Base-by-base conservation (phyloP, 805 yeast genomes). In the Yarrowia sp. region DNA sequence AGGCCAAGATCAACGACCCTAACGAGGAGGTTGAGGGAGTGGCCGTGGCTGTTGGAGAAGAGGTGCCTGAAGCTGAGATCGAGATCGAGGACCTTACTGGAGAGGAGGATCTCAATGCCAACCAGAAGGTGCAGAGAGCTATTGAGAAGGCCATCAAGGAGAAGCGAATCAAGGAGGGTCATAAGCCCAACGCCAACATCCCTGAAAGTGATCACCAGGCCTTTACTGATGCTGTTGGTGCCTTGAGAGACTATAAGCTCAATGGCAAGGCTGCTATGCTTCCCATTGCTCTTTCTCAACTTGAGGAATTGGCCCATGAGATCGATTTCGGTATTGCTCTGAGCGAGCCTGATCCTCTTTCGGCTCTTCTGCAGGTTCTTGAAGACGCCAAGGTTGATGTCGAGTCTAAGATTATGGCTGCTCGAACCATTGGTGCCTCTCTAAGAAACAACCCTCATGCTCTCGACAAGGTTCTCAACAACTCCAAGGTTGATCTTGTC, bases 361-460 rank as follows among this genome's bases (percentile, higher is more conserved):
- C 31, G 1, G 47, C 47, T 1, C 47, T 55, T 5, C 13, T 55
- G 10, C 17, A 36, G 13, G 35, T 43, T 4, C n/a, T 43, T 5
- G n/a, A 33, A 0, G 51, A 43, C 15, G 35, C 68, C 17, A 65
- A 66, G 64, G 77, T 45, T 6, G 15, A 48, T 13, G 53, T 68
- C 1, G 53, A 22, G 32, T 43, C 62, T n/a, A 66, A 44, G 43
- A 35, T 58, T 9, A 35, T 58, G 58, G 73, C 85, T 1, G 81
- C 84, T 13, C 79, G 90, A 67, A 77, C 88, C 31, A 78, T 91
- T 65, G 86, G 88, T 0, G 79, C 89, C 5, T 75, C 92, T 5
- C 74, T 90, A 47, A 80, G 96, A 69, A 90, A 90, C 73, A 91
- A 91, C 71, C 84, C 83, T 1, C 83, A 82, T 2, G 91, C 90